Base-by-base conservation (phyloP, 2,329 filamentous ascomycete genomes). In the Stachybotrys echinatus region DNA sequence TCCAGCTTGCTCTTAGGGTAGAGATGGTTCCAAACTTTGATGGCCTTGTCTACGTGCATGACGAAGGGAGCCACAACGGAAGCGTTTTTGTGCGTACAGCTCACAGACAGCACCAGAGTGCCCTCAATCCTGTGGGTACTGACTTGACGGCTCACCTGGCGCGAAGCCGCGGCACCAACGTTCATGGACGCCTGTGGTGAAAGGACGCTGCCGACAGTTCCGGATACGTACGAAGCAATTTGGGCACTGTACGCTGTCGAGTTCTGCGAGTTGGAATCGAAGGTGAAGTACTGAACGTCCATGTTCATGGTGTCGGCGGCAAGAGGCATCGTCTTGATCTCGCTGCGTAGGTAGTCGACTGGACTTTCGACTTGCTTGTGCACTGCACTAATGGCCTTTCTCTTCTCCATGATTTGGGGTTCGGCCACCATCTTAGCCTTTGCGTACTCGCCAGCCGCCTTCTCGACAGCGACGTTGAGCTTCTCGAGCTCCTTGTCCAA, bases 21-120 rank as follows among this genome's bases (percentile, higher is more conserved):
- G 8, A 54, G 12, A 10, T 45, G 19, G 8, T 58, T 56, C 54
- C 50, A 58, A 2, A 48, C 45, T 12, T 54, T 52, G 46, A 56
- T 55, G 6, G 27, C 54, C 12, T 56, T 56, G 37, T 58, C 54
- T 23, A 58, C 22, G 10, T 58, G 20, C 4, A 55, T n/a, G 2
- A 54, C 34, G 12, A 58, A 53, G 1, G 54, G 54, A 0, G 50
- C 51, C 2, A 58, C 27, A 4, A 55, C 37, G 0, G 50, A 49
- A 4, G 54, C 46, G 7, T 56, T 56, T 18, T 58, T 58, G 49
- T 58, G 54, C 0, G 53, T 52, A 23, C 53, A 54, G 18, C 19
- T 42, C 0, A 58, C 53, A 1, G 51, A 55, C 4, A 56, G 23
- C 1, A 58, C 53, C 2, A 58, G 51, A 1, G 51, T 56, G 3